Evolutionary conservation across 2,329 filamentous ascomycete genomes (phyloP), one percentile per base, ranked within the genome.

Genomic region (Aureobasidium leucospermi): DNA sequence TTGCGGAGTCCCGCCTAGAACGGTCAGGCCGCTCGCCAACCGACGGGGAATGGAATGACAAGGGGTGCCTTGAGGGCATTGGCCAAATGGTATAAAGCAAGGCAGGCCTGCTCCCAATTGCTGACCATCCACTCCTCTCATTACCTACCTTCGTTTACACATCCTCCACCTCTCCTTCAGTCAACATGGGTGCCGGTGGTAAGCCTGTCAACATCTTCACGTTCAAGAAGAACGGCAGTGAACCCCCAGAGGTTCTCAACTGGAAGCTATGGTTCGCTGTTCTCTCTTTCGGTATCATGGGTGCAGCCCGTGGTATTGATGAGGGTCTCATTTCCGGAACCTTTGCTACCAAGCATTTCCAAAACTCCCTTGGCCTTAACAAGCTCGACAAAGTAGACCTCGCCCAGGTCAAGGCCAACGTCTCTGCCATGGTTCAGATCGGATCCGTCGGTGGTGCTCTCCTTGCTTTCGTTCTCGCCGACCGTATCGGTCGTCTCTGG

Each of bases 391-490:
- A 69, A 0, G 74, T 79, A 2, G 78, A 82, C 48, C 76, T 81
- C 68, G 85, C 86, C 60, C 84, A 88, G 70, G 84, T 86, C 75
- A 85, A 87, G 60, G 64, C 63, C 65, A 91, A 91, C 70, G 85
- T 91, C 58, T 85, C 86, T 2, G 81, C 86, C 57, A 91, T 91
- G 88, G 88, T 91, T 0, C 88, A 90, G 72, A 84, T 90, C 66
- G 88, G 88, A 29, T 87, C 82, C 32, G 86, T 91, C 31, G 84
- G 77, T 2, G 88, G 88, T 56, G 85, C 87, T 41, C 76, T 88
- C 29, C 78, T 86, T 64, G 79, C 78, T 7, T 81, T 79, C 66
- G 75, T 78, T 64, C 72, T 79, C 45, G 79, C 79, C 45, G 75
- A 75, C 45, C 70, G 68, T 47, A 72, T 76, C 46, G 75, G 75